These are phyloP conservation scores for Anaeramoeba flamelloides DNA, from an alignment of 78 protist genomes.

Conservation along the genomic window DNA sequence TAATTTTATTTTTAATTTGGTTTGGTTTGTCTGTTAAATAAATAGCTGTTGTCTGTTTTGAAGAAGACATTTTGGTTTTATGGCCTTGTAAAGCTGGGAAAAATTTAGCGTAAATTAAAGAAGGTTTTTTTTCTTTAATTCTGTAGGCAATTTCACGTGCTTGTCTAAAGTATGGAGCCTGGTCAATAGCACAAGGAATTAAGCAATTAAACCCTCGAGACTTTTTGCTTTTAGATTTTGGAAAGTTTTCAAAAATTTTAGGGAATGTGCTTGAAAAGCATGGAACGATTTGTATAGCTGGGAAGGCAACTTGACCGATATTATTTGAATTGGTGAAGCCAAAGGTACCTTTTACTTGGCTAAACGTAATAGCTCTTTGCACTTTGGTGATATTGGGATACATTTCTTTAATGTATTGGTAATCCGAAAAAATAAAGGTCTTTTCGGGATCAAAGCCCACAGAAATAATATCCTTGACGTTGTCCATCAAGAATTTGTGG, in stretches of 20 bases:
- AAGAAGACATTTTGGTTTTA: slow-evolving; percentile 75
- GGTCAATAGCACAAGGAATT: slow-evolving; percentile 98
- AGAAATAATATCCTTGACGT: slow-evolving; percentile 93
- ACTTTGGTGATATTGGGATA: slow-evolving; percentile 39
- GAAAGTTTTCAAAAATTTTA: slow-evolving; percentile 58
- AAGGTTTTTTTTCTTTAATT: slow-evolving; percentile 60
- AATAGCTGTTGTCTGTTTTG: slow-evolving; percentile 53
- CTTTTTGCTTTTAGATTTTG: not conserved
- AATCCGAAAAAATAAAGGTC: slow-evolving; percentile 90
- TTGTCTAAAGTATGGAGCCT: slow-evolving; percentile 97
- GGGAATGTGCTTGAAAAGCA: slow-evolving; percentile 80
- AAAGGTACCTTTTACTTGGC: slow-evolving; percentile 33
- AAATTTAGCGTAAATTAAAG: slow-evolving; percentile 74
- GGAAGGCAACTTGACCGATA: not conserved
- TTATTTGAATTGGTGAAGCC: slow-evolving; percentile 50
- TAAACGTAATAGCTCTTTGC: slow-evolving; percentile 33
- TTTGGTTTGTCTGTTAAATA: slow-evolving; percentile 79
- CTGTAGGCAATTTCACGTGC: slow-evolving; percentile 88
- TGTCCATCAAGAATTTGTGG: slow-evolving; percentile 45
- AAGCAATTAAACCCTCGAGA: slow-evolving; percentile 74
- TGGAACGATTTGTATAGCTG: slow-evolving; percentile 71
- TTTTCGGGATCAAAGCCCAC: slow-evolving; percentile 83
- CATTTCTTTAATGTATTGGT: slow-evolving; percentile 57
- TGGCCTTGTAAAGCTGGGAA: slow-evolving; percentile 86
- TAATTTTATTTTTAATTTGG: slow-evolving; percentile 60